Evolutionary conservation across 345 rosid genomes (phyloP), one percentile per base, ranked within the genome.

Genomic region (Psidium friedrichsthalianum): DNA sequence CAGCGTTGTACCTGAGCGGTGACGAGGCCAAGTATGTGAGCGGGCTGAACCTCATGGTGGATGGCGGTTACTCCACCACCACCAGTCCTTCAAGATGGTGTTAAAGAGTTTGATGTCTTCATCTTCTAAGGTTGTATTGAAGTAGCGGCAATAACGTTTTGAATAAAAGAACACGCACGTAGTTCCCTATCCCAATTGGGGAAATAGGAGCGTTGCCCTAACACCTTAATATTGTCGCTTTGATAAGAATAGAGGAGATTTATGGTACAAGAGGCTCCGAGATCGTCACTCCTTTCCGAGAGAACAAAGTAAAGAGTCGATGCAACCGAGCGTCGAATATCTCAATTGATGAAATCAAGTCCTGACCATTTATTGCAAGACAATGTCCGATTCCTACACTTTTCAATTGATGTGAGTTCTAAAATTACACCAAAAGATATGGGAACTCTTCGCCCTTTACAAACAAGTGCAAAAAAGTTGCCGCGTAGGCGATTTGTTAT

Each of bases 1-100:
- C 92, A 1, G 93, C 89, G 12, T 15, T 90, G 86, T 92, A 83
- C 64, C 84, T 92, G 87, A 83, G 88, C 11, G 85, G 92, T 32
- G 92, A 91, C 29, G 92, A 89, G 85, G 74, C 91, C 5, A 92
- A 82, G 87, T 88, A 25, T 52, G 90, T 89, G 51, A 92, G 88
- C 82, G 93, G 94, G 51, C 47, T 90, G 11, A 92, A 91, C 59
- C 88, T 92, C 27, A 6, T 89, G 84, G 88, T 91, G 83, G 94
- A 92, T 14, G 93, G 94, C 9, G 94, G 94, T 1, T 92, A 88
- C 47, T 86, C 85, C 87, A 84, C 87, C 51, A 89, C 90, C 40
- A 91, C 85, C 90, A 82, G 84, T 84, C 87, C 14, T 90, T 88
- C 80, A 85, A n/a, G 7, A 82, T 7, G 61, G 85, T 55, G 7